phyloP scores from a whole-genome alignment of 2,329 filamentous ascomycete genomes.

The Pestalotiopsis sp. region DNA sequence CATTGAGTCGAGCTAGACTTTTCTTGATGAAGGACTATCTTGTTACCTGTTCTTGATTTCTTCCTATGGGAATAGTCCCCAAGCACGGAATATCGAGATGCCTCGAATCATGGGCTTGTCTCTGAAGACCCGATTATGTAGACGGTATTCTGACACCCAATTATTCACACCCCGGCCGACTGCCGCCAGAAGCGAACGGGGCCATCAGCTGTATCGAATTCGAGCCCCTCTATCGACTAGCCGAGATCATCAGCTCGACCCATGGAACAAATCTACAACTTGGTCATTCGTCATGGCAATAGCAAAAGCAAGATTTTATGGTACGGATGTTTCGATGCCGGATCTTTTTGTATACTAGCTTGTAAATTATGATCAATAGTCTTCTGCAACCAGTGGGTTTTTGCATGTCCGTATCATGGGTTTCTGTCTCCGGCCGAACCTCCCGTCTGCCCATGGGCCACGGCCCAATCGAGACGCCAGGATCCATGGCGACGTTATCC shows the following conservation, averaged over 20 bases:
- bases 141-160: background rate
- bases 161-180: background rate
- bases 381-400: background rate
- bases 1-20: conserved; percentile 1
- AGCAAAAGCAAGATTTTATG: background rate
- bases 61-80: no score
- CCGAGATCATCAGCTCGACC: background rate
- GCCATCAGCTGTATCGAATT: background rate
- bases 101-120: background rate
- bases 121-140: background rate
- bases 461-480: background rate
- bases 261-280: background rate
- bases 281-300: background rate
- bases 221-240: background rate
- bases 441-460: background rate
- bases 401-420: background rate
- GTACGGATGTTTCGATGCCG: background rate
- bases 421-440: background rate
- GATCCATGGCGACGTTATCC: background rate
- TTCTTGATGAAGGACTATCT: background rate
- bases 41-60: background rate
- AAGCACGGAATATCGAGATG: no score
- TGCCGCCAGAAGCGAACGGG: no score
- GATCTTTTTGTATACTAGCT: background rate
- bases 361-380: background rate